phyloP scores from a whole-genome alignment of 257 asterid species.

The Buddleja alternifolia region DNA sequence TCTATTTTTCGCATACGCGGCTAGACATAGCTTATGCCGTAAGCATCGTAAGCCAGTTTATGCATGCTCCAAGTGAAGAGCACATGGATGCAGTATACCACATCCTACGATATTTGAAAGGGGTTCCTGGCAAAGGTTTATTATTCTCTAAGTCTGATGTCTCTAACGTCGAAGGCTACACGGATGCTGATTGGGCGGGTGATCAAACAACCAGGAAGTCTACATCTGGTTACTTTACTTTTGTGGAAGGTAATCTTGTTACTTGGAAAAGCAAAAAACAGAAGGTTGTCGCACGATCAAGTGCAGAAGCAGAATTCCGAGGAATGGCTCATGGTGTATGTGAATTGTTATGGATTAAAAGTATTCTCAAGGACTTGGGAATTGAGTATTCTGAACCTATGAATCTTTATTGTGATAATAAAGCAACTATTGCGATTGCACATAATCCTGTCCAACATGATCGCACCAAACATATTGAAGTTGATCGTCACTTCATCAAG shows the following conservation, averaged over 20 bases:
- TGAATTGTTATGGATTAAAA: not conserved
- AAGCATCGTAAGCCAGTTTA: not conserved
- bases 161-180: not conserved
- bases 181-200: not conserved
- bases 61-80: not conserved
- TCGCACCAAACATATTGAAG: too few relatives aligned
- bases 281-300: not conserved
- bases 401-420: constrained; percentile 7
- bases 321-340: not conserved
- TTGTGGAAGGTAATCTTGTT: not conserved
- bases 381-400: not conserved
- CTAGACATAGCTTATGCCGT: not conserved
- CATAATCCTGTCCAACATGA: too few relatives aligned
- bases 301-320: not conserved
- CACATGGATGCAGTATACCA: not conserved
- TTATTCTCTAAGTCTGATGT: not conserved
- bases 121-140: too few relatives aligned
- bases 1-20: not conserved
- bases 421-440: too few relatives aligned
- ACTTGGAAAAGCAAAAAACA: not conserved
- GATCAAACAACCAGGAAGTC: not conserved
- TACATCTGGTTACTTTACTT: not conserved
- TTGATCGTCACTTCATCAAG: not conserved
- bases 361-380: not conserved
- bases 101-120: not conserved